These are phyloP conservation scores for Coemansia sp. DNA, from an alignment of 192 early-diverging fungal species.

Conservation along the genomic window DNA sequence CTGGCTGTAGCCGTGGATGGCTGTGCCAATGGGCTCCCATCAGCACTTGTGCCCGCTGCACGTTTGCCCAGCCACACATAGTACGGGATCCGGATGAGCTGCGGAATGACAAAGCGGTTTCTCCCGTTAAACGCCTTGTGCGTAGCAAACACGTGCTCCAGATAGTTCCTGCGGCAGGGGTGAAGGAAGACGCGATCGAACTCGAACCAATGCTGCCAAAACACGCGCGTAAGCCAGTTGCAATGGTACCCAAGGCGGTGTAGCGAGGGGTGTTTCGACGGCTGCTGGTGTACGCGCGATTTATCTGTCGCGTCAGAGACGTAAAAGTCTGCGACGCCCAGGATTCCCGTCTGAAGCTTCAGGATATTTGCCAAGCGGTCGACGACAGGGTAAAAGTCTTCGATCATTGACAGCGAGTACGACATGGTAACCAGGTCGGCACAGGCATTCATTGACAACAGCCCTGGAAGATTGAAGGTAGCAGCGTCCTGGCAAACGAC, in stretches of 20 bases:
- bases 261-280: no score
- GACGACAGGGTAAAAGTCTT: constrained; percentile 67
- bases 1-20: background rate
- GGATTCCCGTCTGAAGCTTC: constrained; percentile 61
- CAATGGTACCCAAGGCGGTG: constrained; percentile 62
- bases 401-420: constrained; percentile 91
- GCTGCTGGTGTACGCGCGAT: no score
- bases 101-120: constrained; percentile 75
- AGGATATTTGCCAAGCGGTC: constrained; percentile 68
- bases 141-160: constrained; percentile 80
- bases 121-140: constrained; percentile 72
- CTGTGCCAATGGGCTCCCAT: background rate
- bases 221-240: constrained; percentile 78
- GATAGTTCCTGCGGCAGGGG: constrained; percentile 78
- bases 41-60: background rate
- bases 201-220: constrained; percentile 90
- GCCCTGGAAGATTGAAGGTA: constrained; percentile 66
- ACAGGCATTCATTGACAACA: constrained; percentile 56
- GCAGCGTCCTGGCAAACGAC: constrained; percentile 82
- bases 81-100: constrained; percentile 78
- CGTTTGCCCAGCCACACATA: constrained; percentile 77
- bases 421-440: constrained; percentile 83
- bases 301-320: constrained; percentile 49
- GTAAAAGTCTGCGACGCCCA: constrained; percentile 85
- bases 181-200: constrained; percentile 81